Evolutionary conservation across 1,139 yeast genomes (phyloP).

Genomic region (Geotrichum bryndzae): DNA sequence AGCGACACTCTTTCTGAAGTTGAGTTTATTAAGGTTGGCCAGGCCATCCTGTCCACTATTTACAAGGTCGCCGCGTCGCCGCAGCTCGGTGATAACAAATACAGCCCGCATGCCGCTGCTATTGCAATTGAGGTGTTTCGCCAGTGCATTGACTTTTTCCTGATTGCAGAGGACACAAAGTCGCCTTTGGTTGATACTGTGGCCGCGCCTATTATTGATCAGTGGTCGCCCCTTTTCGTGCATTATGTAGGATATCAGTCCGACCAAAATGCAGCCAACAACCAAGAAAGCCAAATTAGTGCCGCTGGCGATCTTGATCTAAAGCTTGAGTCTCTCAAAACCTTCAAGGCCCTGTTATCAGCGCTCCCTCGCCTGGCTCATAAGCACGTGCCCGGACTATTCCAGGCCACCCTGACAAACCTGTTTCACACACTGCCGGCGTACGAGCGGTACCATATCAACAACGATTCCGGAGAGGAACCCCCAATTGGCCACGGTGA

Average conservation of each 20-base stretch:
- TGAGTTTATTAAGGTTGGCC: constrained; percentile 73
- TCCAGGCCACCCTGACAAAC: constrained; percentile 11
- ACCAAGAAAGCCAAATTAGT: background rate
- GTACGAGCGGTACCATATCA: constrained; percentile 8
- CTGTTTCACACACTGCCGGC: constrained; percentile 9
- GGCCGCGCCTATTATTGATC: constrained; percentile 26
- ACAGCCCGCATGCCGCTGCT: constrained; percentile 19
- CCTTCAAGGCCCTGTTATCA: constrained; percentile 9
- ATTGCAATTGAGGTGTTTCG: constrained; percentile 33
- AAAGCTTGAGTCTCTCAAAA: constrained; percentile 15
- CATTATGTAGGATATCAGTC: constrained; percentile 20
- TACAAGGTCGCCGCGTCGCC: constrained; percentile 22
- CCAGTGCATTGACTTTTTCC: constrained; percentile 32
- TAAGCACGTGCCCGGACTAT: constrained; percentile 7
- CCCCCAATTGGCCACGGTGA: constrained; percentile 22
- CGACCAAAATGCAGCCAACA: background rate
- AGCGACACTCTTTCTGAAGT: constrained; percentile 83
- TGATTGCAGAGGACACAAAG: constrained; percentile 29
- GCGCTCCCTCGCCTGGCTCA: constrained; percentile 11
- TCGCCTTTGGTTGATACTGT: constrained; percentile 16
- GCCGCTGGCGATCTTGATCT: constrained; percentile 13
- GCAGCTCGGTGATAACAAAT: constrained; percentile 12
- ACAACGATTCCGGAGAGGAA: constrained; percentile 14
- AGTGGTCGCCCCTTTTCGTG: constrained; percentile 29
- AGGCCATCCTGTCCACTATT: constrained; percentile 24